A percentile compares a stretch with the other conserved stretches of the same genome.
These are phyloP conservation scores for Dictyostelium citrinum DNA, from an alignment of 78 protist species.

Conservation along the genomic window DNA sequence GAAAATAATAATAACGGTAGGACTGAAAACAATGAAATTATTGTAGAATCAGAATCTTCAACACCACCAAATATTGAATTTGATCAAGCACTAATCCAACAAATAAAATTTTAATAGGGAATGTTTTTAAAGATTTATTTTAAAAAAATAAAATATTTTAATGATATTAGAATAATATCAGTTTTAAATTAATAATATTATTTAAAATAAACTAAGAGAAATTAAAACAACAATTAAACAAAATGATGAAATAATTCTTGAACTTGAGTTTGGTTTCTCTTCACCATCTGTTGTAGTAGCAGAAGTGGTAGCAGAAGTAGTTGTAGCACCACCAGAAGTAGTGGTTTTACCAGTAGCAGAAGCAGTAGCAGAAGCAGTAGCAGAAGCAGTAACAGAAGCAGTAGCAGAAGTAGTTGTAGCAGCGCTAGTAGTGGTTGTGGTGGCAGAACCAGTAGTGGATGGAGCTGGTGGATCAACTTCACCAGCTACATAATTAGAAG, in stretches of 20 bases:
- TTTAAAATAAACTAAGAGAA: background rate
- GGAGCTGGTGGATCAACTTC: background rate
- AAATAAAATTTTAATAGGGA: no score
- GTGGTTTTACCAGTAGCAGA: background rate
- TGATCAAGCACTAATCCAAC: background rate
- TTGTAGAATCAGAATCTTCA: background rate
- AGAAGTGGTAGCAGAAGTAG: no score
- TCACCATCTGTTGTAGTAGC: background rate
- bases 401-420: background rate
- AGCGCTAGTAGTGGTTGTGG: background rate
- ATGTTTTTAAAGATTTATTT: no score
- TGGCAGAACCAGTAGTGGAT: background rate
- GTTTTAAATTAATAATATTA: background rate
- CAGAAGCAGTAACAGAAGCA: background rate
- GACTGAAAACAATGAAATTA: background rate
- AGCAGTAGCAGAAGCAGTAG: background rate
- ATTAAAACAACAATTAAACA: background rate
- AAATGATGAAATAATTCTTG: background rate
- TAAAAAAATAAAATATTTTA: no score
- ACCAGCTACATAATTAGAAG: background rate
- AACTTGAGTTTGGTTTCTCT: background rate
- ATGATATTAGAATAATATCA: no score
- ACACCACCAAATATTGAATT: background rate
- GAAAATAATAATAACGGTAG: no score
- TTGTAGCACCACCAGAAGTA: background rate